Evolutionary conservation across 1,139 yeast genomes (phyloP).

Genomic region (Candida dubliniensis): DNA sequence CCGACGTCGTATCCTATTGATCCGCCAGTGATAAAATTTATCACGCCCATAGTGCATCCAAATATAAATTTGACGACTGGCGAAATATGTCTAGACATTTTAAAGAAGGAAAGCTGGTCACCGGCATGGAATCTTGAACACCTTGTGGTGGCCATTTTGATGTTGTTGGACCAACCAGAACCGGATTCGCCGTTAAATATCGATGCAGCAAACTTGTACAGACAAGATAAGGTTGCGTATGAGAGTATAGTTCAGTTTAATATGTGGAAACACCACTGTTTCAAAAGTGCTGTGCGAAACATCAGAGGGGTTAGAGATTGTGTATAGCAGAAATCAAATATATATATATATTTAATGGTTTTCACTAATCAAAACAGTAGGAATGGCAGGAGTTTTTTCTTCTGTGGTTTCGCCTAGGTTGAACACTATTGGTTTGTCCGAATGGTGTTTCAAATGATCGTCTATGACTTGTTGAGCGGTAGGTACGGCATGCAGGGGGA

Average conservation of each 20-base stretch:
- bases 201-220: constrained; percentile 77
- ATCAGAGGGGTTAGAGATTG: constrained; percentile 10
- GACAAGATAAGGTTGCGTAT: constrained; percentile 56
- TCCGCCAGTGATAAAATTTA: constrained; percentile 67
- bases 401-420: constrained; percentile 7
- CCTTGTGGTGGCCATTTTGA: constrained; percentile 68
- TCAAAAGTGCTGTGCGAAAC: constrained; percentile 11
- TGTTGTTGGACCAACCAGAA: constrained; percentile 73
- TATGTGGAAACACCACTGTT: constrained; percentile 37
- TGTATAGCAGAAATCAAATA: constrained; percentile 3
- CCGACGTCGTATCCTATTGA: constrained; percentile 61
- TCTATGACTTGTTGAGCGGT: constrained; percentile 11
- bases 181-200: constrained; percentile 84
- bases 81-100: constrained; percentile 81
- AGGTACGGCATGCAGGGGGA: constrained; percentile 6
- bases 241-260: constrained; percentile 64
- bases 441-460: constrained; percentile 6
- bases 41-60: constrained; percentile 66
- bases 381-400: constrained; percentile 6
- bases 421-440: constrained; percentile 8
- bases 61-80: constrained; percentile 71
- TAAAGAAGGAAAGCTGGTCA: constrained; percentile 68
- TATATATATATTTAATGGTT: constrained; percentile 13
- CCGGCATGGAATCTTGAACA: constrained; percentile 85
- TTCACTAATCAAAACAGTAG: constrained; percentile 18